These are phyloP conservation scores for Trichosporon asahii DNA, from an alignment of 1,284 basidiomycete genomes.

Conservation along the genomic window DNA sequence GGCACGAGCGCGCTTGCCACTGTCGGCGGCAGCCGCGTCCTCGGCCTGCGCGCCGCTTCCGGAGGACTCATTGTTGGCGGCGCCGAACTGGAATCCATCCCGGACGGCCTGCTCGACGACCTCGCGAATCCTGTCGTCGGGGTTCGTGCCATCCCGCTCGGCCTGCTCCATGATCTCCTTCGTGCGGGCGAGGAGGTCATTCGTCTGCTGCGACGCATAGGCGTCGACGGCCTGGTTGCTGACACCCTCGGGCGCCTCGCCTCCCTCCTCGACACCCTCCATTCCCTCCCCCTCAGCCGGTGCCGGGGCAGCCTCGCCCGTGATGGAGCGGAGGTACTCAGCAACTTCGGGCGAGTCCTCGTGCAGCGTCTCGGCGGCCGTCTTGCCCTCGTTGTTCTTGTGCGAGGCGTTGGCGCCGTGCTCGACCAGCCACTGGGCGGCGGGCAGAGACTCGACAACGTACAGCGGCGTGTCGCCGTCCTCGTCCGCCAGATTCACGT, in stretches of 20 bases:
- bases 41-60: background rate
- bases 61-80: background rate
- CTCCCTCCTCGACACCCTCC: background rate
- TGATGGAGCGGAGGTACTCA: conserved; percentile 60
- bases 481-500: conserved; percentile 78
- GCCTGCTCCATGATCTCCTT: conserved; percentile 56
- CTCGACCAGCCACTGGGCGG: conserved; percentile 72
- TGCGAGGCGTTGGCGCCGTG: conserved; percentile 68
- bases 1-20: conserved; percentile 19
- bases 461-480: conserved; percentile 90
- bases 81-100: conserved; percentile 39
- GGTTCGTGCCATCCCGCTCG: conserved; percentile 43
- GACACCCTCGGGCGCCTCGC: conserved; percentile 43
- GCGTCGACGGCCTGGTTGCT: conserved; percentile 67
- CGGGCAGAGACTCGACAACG: conserved; percentile 76
- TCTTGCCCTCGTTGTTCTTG: conserved; percentile 67
- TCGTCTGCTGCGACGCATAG: conserved; percentile 66
- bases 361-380: conserved; percentile 67
- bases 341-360: conserved; percentile 80
- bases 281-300: conserved; percentile 5
- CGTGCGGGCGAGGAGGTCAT: conserved; percentile 64
- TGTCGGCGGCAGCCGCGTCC: conserved; percentile 15
- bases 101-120: conserved; percentile 45
- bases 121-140: conserved; percentile 43
- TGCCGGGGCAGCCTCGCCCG: conserved; percentile 37